phyloP scores from a whole-genome alignment of 495 filamentous ascomycete species.

The Trypethelium eluteriae region DNA sequence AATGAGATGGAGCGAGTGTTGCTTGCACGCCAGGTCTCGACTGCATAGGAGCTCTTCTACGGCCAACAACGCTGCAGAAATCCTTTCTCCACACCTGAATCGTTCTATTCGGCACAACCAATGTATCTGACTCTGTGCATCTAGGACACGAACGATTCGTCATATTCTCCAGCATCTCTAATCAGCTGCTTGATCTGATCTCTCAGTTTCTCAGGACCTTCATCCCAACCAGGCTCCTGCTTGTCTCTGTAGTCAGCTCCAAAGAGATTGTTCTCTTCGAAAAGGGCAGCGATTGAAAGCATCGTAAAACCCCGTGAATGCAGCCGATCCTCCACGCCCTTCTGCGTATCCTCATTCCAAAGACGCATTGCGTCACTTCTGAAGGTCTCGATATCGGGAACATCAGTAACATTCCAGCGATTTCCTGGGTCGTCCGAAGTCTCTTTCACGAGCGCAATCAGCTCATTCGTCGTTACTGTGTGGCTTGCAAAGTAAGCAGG shows the following conservation, averaged over 20 bases:
- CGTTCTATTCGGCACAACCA: not conserved
- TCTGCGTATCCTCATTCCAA: constrained; percentile 15
- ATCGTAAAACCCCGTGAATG: constrained; percentile 4
- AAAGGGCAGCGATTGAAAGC: constrained; percentile 10
- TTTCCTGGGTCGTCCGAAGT: not conserved
- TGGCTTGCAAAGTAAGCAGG: constrained; percentile 13
- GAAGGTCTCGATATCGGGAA: constrained; percentile 3
- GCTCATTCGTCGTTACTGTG: not conserved
- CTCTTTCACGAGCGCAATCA: constrained; percentile 4
- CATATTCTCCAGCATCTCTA: not conserved
- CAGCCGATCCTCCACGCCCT: constrained; percentile 14
- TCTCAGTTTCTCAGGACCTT: constrained; percentile 9
- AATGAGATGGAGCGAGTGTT: too few relatives aligned
- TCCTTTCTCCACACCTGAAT: not conserved
- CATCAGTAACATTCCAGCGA: not conserved
- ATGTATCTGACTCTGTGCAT: not conserved
- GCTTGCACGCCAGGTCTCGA: too few relatives aligned
- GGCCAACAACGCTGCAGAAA: too few relatives aligned
- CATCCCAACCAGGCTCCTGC: constrained; percentile 16
- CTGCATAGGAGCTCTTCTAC: too few relatives aligned
- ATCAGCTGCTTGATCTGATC: constrained; percentile 4
- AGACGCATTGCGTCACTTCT: constrained; percentile 7
- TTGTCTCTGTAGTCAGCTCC: constrained; percentile 15
- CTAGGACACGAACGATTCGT: not conserved
- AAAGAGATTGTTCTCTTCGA: constrained; percentile 15